A percentile compares a stretch with the other conserved stretches of the same genome.
Evolutionary conservation across 1,139 yeast genomes (phyloP).

Genomic region (Suhomyces panamericanus): DNA sequence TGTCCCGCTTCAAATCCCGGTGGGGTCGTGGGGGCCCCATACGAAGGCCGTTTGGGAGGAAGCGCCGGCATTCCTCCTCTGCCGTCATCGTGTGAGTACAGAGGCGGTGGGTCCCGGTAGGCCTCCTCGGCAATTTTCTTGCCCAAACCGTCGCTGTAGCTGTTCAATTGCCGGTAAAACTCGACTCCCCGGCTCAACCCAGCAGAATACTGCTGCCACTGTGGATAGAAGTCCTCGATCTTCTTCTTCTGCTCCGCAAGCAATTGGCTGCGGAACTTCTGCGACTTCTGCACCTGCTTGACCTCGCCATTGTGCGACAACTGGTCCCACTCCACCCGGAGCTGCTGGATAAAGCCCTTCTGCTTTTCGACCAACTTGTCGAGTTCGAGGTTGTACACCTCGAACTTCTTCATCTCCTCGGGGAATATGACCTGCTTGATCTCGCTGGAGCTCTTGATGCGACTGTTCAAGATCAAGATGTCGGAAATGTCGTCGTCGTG

Average conservation of each 20-base stretch:
- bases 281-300: conserved; percentile 38
- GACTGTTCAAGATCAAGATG: conserved; percentile 66
- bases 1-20: neutral
- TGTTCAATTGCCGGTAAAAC: conserved; percentile 60
- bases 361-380: conserved; percentile 70
- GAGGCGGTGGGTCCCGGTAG: neutral
- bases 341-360: conserved; percentile 51
- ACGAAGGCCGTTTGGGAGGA: conserved; percentile 2
- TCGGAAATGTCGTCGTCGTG: conserved; percentile 87
- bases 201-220: conserved; percentile 57
- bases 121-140: conserved; percentile 20
- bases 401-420: conserved; percentile 75
- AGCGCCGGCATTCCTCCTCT: neutral
- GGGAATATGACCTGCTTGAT: conserved; percentile 61
- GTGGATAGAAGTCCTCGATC: conserved; percentile 49
- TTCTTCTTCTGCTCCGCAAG: conserved; percentile 23
- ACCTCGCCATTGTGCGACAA: conserved; percentile 50
- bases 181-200: conserved; percentile 63
- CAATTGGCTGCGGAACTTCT: conserved; percentile 28
- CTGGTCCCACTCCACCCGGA: conserved; percentile 59
- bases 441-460: conserved; percentile 56
- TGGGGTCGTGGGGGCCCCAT: neutral
- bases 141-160: conserved; percentile 41
- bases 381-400: conserved; percentile 64
- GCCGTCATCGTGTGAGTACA: neutral